A percentile compares a stretch with the other conserved stretches of the same genome.
Evolutionary conservation across 208 protist species (phyloP).

Genomic region (Spongospora subterranea): DNA sequence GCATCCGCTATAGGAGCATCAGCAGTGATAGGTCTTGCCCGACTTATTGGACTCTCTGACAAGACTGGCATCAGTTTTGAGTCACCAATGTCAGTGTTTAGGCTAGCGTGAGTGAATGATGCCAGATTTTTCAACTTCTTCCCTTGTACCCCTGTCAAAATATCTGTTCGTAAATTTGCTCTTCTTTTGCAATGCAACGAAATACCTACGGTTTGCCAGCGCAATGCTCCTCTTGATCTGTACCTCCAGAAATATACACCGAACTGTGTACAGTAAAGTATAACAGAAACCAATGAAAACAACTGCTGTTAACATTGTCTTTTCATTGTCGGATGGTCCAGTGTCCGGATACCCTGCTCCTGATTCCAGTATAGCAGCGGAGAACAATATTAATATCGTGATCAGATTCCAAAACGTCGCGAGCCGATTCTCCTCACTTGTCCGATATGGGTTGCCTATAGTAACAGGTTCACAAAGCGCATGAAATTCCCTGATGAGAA

Average conservation of each 20-base stretch:
- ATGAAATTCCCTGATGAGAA: not conserved
- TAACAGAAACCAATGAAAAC: not conserved
- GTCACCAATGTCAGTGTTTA: no score
- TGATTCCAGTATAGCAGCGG: not conserved
- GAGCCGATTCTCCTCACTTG: not conserved
- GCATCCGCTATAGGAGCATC: no score
- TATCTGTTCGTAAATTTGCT: no score
- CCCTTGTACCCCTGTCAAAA: no score
- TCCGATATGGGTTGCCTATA: not conserved
- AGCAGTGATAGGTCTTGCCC: no score
- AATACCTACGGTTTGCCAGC: no score
- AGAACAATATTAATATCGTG: slow-evolving; percentile 30
- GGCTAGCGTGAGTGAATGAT: no score
- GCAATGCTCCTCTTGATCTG: not conserved
- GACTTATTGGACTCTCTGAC: no score
- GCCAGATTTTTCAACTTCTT: no score
- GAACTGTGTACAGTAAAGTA: not conserved
- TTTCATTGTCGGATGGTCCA: not conserved
- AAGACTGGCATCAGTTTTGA: no score
- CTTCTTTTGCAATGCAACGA: no score
- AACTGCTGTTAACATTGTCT: not conserved
- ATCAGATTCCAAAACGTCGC: slow-evolving; percentile 40
- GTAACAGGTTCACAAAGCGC: not conserved
- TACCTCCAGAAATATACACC: not conserved
- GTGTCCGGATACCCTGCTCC: not conserved